Percentiles rank a stretch among this genome's conserved stretches.
Evolutionary conservation across 2,329 filamentous ascomycete genomes (phyloP).

Genomic region (Lojkania enalia): DNA sequence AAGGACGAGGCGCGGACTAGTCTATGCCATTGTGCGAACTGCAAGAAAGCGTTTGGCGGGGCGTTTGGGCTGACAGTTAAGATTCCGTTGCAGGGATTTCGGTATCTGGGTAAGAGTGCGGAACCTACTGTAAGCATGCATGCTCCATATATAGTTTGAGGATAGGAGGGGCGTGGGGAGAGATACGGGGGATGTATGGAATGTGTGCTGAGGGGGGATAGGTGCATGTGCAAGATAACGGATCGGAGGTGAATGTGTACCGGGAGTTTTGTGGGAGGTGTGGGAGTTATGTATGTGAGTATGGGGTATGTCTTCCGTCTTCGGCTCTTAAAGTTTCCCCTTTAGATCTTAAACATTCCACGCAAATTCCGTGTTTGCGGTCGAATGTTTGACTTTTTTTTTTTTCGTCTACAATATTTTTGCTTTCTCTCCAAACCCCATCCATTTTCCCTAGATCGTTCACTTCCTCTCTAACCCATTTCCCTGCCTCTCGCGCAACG

Average conservation of each 20-base stretch:
- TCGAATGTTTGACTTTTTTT: no score
- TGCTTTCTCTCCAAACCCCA: no score
- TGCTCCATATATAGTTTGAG: neutral
- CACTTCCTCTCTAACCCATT: no score
- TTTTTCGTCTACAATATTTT: no score
- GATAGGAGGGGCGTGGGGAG: neutral
- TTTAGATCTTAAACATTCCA: no score
- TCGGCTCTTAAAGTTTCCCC: no score
- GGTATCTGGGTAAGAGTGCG: constrained; percentile 34
- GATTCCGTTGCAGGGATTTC: constrained; percentile 51
- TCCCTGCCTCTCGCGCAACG: no score
- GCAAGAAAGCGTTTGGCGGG: constrained; percentile 58
- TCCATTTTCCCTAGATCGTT: no score
- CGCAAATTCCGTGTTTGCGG: no score
- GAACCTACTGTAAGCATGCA: constrained; percentile 19
- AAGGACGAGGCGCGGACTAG: constrained; percentile 55
- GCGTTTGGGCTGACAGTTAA: constrained; percentile 59
- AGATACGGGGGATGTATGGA: neutral
- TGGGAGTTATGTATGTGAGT: constrained; percentile 57
- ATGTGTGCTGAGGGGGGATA: neutral
- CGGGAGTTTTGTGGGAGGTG: constrained; percentile 59
- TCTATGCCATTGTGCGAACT: constrained; percentile 58
- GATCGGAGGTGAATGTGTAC: constrained; percentile 51
- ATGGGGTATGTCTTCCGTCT: no score
- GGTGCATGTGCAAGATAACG: constrained; percentile 55